Evolutionary conservation across 495 filamentous ascomycete species (phyloP).

Genomic region (Penicillium ochrochloron): DNA sequence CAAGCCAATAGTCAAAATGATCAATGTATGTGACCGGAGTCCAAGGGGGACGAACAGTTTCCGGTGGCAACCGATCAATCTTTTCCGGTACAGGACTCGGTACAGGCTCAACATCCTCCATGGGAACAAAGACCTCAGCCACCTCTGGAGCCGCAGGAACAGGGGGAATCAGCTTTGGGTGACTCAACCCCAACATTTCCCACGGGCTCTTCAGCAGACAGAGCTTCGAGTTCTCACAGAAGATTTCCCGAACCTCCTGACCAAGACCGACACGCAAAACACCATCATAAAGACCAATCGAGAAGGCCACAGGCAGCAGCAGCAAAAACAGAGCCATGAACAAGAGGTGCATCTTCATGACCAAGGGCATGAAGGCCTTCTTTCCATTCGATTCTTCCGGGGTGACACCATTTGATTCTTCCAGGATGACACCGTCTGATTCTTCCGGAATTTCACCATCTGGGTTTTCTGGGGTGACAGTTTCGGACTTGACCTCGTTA

Average conservation of each 20-base stretch:
- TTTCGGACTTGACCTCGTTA: not conserved
- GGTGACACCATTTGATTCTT: not conserved
- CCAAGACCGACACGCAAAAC: not conserved
- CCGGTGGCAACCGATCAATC: not conserved
- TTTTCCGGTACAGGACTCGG: not conserved
- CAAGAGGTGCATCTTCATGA: not conserved
- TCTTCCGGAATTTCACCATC: no score
- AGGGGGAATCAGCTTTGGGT: not conserved
- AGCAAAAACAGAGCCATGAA: not conserved
- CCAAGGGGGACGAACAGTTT: not conserved
- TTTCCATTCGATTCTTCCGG: not conserved
- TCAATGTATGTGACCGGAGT: conserved; percentile 22
- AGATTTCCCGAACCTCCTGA: not conserved
- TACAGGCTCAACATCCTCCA: not conserved
- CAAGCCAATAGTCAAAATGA: conserved; percentile 42
- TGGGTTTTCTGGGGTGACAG: not conserved
- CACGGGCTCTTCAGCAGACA: not conserved
- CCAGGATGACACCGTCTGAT: no score
- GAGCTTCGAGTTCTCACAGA: not conserved
- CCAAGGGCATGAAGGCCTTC: not conserved
- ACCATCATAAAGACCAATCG: not conserved
- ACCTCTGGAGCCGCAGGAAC: not conserved
- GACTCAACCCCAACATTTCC: not conserved
- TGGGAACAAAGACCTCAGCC: not conserved
- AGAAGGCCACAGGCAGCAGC: not conserved